Base-by-base conservation (phyloP, 805 yeast species). In the Suhomyces xylopsoci region DNA sequence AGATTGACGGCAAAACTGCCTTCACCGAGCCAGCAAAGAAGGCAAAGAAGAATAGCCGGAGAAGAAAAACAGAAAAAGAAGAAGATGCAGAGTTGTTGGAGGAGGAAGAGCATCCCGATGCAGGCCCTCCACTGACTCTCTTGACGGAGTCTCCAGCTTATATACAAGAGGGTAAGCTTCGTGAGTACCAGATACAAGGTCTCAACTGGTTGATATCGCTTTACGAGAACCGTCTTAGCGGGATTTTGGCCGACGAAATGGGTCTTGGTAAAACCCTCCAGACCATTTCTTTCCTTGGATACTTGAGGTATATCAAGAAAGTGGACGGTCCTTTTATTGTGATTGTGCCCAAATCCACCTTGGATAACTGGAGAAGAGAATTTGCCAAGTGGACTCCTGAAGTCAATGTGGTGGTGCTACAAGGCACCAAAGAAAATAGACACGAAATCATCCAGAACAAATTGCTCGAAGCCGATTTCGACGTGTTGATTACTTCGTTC, bases 221-320 rank as follows among this genome's bases (percentile, higher is more conserved):
- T 34, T 89, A 91, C 66, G 97, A 92, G 59, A 90, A 93, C 68
- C 81, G 87, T 60, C 78, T 93, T 44, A 87, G 96, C 8, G 99
- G 99, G 19, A 94, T 93, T 45, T 73, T 93, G 48, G 99, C 99
- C 10, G 99, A 93, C 71, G 99, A 93, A 68, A 93, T 94, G 99
- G 99, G 99, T 2, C 78, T 93, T 41, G 99, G 99, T 52, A 93
- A 93, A 69, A 93, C 99, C 5, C 74, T 94, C 52, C 99, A 93
- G 70, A 93, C 98, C 0, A 90, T 93, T 46, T 83, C 98, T 1
- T 94, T 93, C 62, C 72, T 93, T 47, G 98, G 97, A 0, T 90
- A 88, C 66, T 70, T 94, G 55, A 81, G 97, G 57, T 90, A 90
- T 64, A 76, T 85, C 51, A 84, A 84, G 61, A 81, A 83, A 26